phyloP scores from a whole-genome alignment of 305 asterid species.

The Stenogyne calaminthoides region DNA sequence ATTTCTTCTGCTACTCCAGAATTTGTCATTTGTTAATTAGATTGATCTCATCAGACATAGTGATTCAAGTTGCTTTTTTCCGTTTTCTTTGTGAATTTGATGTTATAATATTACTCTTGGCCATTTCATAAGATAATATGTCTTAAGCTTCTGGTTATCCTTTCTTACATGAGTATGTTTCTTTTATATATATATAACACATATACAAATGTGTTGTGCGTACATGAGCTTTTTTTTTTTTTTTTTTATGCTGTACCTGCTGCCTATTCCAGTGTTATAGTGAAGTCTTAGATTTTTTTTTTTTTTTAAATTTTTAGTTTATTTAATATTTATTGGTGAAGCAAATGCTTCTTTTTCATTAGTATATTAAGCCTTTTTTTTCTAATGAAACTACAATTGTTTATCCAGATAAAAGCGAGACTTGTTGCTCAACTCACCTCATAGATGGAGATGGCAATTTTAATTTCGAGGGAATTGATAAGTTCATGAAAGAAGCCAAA shows the following conservation, averaged over 20 bases:
- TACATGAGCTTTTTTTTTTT: not conserved
- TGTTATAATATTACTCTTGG: not conserved
- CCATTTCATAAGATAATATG: not conserved
- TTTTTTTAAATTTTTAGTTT: not conserved
- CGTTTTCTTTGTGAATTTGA: conserved; percentile 2
- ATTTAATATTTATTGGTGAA: not conserved
- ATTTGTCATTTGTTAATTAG: not conserved
- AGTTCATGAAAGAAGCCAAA: conserved; percentile 77
- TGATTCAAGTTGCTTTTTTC: conserved; percentile 11
- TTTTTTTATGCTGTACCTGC: conserved; percentile 6
- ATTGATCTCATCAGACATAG: not conserved
- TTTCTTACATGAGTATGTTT: not conserved
- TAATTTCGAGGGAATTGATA: conserved; percentile 73
- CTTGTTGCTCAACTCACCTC: conserved; percentile 90
- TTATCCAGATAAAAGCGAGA: conserved; percentile 45
- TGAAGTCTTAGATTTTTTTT: not conserved
- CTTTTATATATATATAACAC: not conserved
- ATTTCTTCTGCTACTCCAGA: conserved; percentile 11
- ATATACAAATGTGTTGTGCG: not conserved
- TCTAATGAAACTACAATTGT: conserved; percentile 25
- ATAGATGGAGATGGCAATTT: conserved; percentile 92
- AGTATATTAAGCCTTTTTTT: not conserved
- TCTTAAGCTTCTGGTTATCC: too few relatives aligned
- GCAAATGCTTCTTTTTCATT: not conserved
- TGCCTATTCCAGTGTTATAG: not conserved